Conservation (phyloP, 352 stramenopile species). For the Phytophthora pistaciae region DNA sequence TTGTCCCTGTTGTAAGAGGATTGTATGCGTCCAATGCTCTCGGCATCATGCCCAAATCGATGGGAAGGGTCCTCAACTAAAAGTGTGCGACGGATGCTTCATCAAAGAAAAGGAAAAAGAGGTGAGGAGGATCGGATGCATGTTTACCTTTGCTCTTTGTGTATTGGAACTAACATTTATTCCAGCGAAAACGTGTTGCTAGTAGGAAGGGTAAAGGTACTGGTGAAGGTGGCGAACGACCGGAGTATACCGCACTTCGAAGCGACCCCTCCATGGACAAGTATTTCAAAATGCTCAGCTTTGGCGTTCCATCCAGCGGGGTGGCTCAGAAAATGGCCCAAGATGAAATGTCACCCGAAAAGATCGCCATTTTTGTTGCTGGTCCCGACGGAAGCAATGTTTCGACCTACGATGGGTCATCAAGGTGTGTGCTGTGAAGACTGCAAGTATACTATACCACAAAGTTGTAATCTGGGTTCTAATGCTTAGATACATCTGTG, state of each 20-base stretch:
- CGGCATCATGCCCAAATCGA: slow-evolving; percentile 59
- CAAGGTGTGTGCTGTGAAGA: slow-evolving; percentile 16
- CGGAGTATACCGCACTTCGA: slow-evolving; percentile 63
- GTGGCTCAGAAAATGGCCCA: slow-evolving; percentile 87
- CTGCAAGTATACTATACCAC: not conserved
- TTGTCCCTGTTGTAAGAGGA: slow-evolving; percentile 58
- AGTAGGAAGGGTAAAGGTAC: slow-evolving; percentile 22
- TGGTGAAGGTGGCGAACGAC: slow-evolving; percentile 40
- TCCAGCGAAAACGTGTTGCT: slow-evolving; percentile 50
- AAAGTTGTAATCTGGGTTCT: not conserved
- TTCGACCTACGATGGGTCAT: not conserved
- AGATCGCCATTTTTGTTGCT: slow-evolving; percentile 65
- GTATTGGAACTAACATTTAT: slow-evolving; percentile 14
- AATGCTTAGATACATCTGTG: not conserved
- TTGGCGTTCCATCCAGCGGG: slow-evolving; percentile 72
- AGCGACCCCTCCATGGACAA: slow-evolving; percentile 77
- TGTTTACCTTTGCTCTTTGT: not conserved
- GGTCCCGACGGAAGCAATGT: slow-evolving; percentile 45
- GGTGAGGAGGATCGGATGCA: slow-evolving; percentile 28
- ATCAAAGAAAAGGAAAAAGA: slow-evolving; percentile 75
- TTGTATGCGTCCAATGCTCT: slow-evolving; percentile 70
- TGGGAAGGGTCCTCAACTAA: slow-evolving; percentile 50
- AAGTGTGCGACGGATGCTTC: slow-evolving; percentile 82
- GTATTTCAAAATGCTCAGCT: slow-evolving; percentile 89
- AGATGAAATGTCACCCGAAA: slow-evolving; percentile 71